phyloP scores from a whole-genome alignment of 179 eudicot genomes.

The Camellia oleifera region DNA sequence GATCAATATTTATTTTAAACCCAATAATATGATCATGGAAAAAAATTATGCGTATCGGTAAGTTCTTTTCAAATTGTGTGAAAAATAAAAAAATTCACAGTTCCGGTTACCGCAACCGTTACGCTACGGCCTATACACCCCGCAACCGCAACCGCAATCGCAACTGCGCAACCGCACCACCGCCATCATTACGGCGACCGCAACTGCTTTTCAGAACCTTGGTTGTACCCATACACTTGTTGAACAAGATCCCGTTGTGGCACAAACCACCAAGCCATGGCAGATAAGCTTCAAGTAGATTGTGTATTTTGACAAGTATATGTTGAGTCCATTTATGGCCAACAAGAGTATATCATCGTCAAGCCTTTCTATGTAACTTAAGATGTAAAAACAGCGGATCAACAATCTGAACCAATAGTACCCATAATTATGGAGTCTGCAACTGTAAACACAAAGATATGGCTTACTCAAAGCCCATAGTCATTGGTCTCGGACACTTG shows the following conservation, averaged over 20 bases:
- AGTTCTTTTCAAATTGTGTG: too few relatives aligned
- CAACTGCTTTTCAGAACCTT: too few relatives aligned
- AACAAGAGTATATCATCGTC: neutral
- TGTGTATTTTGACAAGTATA: neutral
- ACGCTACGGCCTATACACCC: too few relatives aligned
- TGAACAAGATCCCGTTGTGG: neutral
- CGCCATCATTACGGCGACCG: too few relatives aligned
- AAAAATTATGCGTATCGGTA: too few relatives aligned
- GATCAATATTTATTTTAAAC: too few relatives aligned
- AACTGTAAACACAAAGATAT: neutral
- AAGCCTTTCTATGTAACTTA: neutral
- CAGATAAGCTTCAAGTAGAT: neutral
- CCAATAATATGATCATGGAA: too few relatives aligned
- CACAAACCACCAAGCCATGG: conserved; percentile 5
- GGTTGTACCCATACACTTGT: neutral
- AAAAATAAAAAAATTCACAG: too few relatives aligned
- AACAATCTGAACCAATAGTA: neutral
- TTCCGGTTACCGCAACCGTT: too few relatives aligned
- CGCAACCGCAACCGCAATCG: too few relatives aligned
- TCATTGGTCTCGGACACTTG: neutral
- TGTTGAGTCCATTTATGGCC: too few relatives aligned
- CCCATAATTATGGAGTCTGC: neutral
- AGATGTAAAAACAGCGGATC: neutral
- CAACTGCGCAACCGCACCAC: too few relatives aligned
- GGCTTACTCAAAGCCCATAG: neutral